A percentile compares a stretch with the other conserved stretches of the same genome.
phyloP scores from a whole-genome alignment of 176 grass and related monocot species.

The Neostapfia colusana region DNA sequence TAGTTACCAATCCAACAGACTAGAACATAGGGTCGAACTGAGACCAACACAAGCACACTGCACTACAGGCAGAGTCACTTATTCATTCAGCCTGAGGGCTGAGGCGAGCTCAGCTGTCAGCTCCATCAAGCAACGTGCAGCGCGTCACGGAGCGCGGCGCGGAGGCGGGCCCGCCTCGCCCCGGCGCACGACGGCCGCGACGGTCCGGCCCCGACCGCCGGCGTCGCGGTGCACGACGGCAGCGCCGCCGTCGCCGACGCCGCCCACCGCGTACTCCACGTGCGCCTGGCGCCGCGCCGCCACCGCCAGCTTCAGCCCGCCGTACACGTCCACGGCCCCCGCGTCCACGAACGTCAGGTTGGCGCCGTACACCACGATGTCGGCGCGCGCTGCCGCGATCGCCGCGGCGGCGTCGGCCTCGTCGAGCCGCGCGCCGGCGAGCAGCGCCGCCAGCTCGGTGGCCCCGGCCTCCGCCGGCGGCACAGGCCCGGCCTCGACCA shows the following conservation, averaged over 20 bases:
- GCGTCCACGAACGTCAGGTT: slow-evolving; percentile 67
- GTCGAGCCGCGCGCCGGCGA: neutral
- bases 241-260: slow-evolving; percentile 46
- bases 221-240: slow-evolving; percentile 48
- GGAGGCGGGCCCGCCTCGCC: neutral
- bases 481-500: slow-evolving; percentile 20
- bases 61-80: neutral
- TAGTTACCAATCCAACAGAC: too few relatives aligned
- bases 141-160: neutral
- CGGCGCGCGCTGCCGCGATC: too few relatives aligned
- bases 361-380: slow-evolving; percentile 56
- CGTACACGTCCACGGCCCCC: slow-evolving; percentile 39
- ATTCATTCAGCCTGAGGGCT: neutral
- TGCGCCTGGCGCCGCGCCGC: slow-evolving; percentile 39
- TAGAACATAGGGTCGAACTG: neutral
- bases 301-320: slow-evolving; percentile 43
- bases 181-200: neutral
- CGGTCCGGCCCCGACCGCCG: slow-evolving; percentile 3
- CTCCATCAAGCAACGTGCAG: neutral
- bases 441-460: too few relatives aligned
- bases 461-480: too few relatives aligned
- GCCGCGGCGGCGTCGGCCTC: slow-evolving; percentile 29
- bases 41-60: neutral
- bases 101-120: neutral
- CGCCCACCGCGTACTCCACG: slow-evolving; percentile 52